Conservation (phyloP, 129 eudicot genomes). For the Pulicaria dysenterica region DNA sequence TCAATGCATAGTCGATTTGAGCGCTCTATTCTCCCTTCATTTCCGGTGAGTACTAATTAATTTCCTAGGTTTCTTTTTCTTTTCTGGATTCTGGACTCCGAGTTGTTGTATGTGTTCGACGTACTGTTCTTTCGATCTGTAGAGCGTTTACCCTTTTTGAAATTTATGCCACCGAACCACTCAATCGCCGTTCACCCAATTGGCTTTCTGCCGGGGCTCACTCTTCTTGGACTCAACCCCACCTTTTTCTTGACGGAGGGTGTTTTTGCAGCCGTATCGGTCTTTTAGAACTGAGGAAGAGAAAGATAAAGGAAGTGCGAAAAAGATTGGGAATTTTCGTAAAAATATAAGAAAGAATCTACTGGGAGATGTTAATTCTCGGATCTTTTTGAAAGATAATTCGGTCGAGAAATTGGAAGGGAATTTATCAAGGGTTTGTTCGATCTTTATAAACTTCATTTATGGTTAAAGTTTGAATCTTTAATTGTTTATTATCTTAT, state of each 20-base stretch:
- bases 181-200: conserved; percentile 46
- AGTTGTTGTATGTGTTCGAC: too few relatives aligned
- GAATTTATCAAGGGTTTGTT: conserved; percentile 60
- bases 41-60: too few relatives aligned
- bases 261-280: conserved; percentile 52
- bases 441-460: too few relatives aligned
- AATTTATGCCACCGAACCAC: conserved; percentile 45
- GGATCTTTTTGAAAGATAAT: conserved; percentile 40
- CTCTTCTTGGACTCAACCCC: conserved; percentile 39
- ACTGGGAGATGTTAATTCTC: conserved; percentile 32
- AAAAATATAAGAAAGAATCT: conserved; percentile 21
- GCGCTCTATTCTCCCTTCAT: too few relatives aligned
- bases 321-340: conserved; percentile 18
- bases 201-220: conserved; percentile 41
- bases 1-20: too few relatives aligned
- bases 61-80: too few relatives aligned
- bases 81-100: too few relatives aligned
- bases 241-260: conserved; percentile 39
- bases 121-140: too few relatives aligned
- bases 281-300: conserved; percentile 61
- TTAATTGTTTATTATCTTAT: too few relatives aligned
- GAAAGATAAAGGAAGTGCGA: conserved; percentile 29
- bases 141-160: too few relatives aligned
- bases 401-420: conserved; percentile 68
- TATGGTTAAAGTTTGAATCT: too few relatives aligned